Conservation (phyloP, 164 flowering plant species). For the Annona squamosa region DNA sequence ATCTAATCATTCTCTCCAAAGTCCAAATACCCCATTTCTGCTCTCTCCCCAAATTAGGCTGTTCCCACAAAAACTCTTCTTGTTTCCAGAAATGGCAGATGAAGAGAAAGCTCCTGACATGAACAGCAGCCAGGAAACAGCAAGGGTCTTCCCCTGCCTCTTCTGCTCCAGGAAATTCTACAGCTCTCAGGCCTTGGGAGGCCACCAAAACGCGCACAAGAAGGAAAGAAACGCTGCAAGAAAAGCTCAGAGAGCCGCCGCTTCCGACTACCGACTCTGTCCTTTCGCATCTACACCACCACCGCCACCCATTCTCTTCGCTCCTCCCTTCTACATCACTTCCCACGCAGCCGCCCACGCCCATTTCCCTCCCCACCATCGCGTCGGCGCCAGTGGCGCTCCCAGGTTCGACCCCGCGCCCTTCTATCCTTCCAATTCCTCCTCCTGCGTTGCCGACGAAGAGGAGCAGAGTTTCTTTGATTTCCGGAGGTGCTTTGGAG, state of each 20-base stretch:
- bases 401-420: slow-evolving; percentile 39
- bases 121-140: slow-evolving; percentile 11
- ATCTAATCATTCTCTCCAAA: neutral
- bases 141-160: slow-evolving; percentile 64
- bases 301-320: slow-evolving; percentile 20
- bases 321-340: slow-evolving; percentile 43
- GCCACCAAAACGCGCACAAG: slow-evolving; percentile 94
- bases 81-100: slow-evolving; percentile 7
- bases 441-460: slow-evolving; percentile 19
- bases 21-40: neutral
- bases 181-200: slow-evolving; percentile 93
- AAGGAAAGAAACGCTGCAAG: slow-evolving; percentile 76
- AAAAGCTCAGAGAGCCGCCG: slow-evolving; percentile 47
- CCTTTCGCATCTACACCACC: slow-evolving; percentile 21
- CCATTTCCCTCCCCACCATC: slow-evolving; percentile 21
- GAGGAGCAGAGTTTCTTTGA: slow-evolving; percentile 35
- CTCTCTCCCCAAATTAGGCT: neutral
- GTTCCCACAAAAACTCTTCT: neutral
- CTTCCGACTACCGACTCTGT: slow-evolving; percentile 25
- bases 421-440: slow-evolving; percentile 15
- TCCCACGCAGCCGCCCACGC: slow-evolving; percentile 47
- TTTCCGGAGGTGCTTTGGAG: slow-evolving; percentile 40
- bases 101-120: slow-evolving; percentile 2
- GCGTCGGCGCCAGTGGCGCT: slow-evolving; percentile 44
- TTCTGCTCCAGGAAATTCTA: slow-evolving; percentile 80